Evolutionary conservation across 176 grass and related monocot genomes (phyloP), one percentile per base, ranked within the genome.

Genomic region (Oryza glaberrima): DNA sequence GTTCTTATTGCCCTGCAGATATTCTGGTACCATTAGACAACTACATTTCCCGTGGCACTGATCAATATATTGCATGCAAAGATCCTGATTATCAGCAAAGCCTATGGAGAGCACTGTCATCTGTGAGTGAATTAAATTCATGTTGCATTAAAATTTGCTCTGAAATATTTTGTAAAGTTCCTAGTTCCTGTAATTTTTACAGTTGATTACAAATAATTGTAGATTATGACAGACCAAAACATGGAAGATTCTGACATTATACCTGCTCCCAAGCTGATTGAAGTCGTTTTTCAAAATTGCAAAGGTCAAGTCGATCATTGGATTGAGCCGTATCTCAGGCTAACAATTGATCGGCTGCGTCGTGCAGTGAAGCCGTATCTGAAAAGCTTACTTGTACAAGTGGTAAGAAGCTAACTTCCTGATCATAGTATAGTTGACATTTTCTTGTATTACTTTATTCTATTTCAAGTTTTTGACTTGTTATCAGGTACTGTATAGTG

Each of bases 21-120:
- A 97, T 94, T 85, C 91, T 97, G 79, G 95, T 97, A 76, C 95
- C 95, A 68, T 69, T 97, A 48, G 95, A 97, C 81, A 97, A 97
- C 76, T 97, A 93, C 49, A 84, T 97, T 89, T 97, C 92, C 69
- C 86, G 92, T 75, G 76, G 92, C 65, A 94, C 86, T 68, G 84
- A 81, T 25, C 86, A 94, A 88, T 97, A 94, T 81, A 83, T 97
- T 79, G 61, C 88, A 46, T 93, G 90, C 86, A 94, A 97, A 90
- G 86, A 94, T 78, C 95, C 90, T 86, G 88, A 94, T 70, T 94
- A 97, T 77, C 92, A 94, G 68, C 90, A 97, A 83, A 94, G 84
- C 78, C 73, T 97, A 76, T 97, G 92, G 95, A 94, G 83, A 82
- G 80, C 83, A 70, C 86, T 97, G 80, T 93, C 92, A 72, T 75